Conservation (phyloP, 139 green algal genomes). For the Chlorella vulgaris region DNA sequence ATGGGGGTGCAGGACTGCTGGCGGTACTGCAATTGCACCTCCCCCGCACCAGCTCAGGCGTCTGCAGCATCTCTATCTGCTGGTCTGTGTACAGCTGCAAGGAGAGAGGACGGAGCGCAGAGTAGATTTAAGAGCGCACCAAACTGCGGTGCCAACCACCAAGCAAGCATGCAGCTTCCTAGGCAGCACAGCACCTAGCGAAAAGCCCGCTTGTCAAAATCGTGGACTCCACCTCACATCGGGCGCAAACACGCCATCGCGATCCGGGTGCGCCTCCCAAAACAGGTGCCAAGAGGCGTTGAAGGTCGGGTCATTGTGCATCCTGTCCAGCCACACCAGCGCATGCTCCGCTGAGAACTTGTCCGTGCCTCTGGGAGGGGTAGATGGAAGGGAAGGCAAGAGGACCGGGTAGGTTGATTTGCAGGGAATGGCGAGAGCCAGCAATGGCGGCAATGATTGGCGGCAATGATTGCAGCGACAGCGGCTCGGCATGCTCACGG, state of each 20-base stretch:
- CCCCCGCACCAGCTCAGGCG: neutral
- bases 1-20: neutral
- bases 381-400: too few relatives aligned
- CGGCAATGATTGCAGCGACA: neutral
- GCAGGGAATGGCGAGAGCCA: too few relatives aligned
- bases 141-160: too few relatives aligned
- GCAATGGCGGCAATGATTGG: too few relatives aligned
- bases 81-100: neutral
- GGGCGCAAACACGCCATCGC: neutral
- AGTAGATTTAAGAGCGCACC: too few relatives aligned
- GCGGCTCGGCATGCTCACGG: neutral
- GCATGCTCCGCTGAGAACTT: neutral
- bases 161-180: too few relatives aligned
- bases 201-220: too few relatives aligned
- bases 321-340: neutral
- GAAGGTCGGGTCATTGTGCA: neutral
- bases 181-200: too few relatives aligned
- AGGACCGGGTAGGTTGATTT: too few relatives aligned
- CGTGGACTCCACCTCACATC: too few relatives aligned
- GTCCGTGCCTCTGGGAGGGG: too few relatives aligned
- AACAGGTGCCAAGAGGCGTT: slow-evolving; percentile 4
- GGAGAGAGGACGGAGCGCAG: too few relatives aligned
- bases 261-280: neutral
- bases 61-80: slow-evolving; percentile 10
- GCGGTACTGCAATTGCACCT: neutral